A percentile compares a stretch with the other conserved stretches of the same genome.
These are phyloP conservation scores for Amorphotheca resinae DNA, from an alignment of 495 filamentous ascomycete genomes.

Conservation along the genomic window DNA sequence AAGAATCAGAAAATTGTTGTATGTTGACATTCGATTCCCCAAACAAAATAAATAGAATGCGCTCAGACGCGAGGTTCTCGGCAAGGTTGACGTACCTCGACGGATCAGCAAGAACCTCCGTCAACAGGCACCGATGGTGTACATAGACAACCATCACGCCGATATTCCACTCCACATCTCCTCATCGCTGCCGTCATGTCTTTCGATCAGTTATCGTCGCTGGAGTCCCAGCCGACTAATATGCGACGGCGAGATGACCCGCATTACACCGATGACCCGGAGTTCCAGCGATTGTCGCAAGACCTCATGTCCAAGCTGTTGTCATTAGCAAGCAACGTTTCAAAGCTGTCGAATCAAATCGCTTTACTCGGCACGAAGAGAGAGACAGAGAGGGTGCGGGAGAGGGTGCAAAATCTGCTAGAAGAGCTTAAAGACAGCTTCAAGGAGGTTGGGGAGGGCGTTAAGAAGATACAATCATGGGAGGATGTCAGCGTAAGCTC, in stretches of 20 bases:
- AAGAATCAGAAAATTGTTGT: not conserved
- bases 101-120: constrained; percentile 4
- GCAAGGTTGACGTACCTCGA: not conserved
- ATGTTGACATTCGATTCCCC: constrained; percentile 5
- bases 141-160: not conserved
- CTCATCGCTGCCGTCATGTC: constrained; percentile 49
- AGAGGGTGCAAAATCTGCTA: constrained; percentile 73
- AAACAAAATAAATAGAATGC: constrained; percentile 5
- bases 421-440: constrained; percentile 78
- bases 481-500: constrained; percentile 74
- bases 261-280: constrained; percentile 85
- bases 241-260: constrained; percentile 42
- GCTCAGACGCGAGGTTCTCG: not conserved
- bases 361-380: constrained; percentile 75
- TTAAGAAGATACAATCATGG: constrained; percentile 88
- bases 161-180: constrained; percentile 2
- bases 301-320: constrained; percentile 77
- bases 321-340: constrained; percentile 73
- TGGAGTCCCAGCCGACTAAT: constrained; percentile 50
- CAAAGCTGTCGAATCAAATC: constrained; percentile 67
- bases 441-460: constrained; percentile 82
- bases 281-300: constrained; percentile 72
- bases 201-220: constrained; percentile 70
- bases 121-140: constrained; percentile 9
- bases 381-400: constrained; percentile 82